Base-by-base conservation (phyloP, 441 rosid species). In the Croton setiger region DNA sequence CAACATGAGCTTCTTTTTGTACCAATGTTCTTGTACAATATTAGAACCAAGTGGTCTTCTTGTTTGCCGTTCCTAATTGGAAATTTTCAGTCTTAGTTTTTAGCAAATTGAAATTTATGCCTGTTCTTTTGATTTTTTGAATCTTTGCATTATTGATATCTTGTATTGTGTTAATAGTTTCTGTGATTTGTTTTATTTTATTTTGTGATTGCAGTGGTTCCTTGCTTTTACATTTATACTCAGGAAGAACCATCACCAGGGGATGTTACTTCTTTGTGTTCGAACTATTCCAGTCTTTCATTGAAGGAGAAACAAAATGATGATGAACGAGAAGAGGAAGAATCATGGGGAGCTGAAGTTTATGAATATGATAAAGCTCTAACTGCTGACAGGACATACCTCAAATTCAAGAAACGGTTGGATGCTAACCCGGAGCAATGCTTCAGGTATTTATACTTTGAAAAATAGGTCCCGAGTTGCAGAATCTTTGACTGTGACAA, bases 281-380 rank as follows among this genome's bases (percentile, higher is more conserved):
- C 80, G 45, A 86, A 73, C 54, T 77, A 75, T 75, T 74, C 83
- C 3, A 74, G 85, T 6, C 75, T 84, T 74, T 85, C 87, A 39
- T 72, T 83, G 41, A 77, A 82, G 77, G 87, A 83, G 79, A 78
- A 63, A 73, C 81, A 71, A 71, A 67, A 82, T 51, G 62, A 53
- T 8, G 85, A 69, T 63, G 86, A 89, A 72, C 61, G 70, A 18
- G 85, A 68, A 69, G 73, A 63, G 63, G 90, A 82, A 74, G 94
- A 89, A 83, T 68, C 35, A 1, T 89, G 96, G 96, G 92, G 75
- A 39, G 84, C 74, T 27, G 98, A 94, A 80, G 70, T 45, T 20
- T 94, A 88, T 78, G 98, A 94, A 71, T 85, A 91, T 67, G 97
- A 91, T 80, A 80, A 73, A 83, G 96, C 98, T 49, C 60, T 88